Evolutionary conservation across 2,329 filamentous ascomycete genomes (phyloP).

Genomic region (Aureobasidium leucospermi): DNA sequence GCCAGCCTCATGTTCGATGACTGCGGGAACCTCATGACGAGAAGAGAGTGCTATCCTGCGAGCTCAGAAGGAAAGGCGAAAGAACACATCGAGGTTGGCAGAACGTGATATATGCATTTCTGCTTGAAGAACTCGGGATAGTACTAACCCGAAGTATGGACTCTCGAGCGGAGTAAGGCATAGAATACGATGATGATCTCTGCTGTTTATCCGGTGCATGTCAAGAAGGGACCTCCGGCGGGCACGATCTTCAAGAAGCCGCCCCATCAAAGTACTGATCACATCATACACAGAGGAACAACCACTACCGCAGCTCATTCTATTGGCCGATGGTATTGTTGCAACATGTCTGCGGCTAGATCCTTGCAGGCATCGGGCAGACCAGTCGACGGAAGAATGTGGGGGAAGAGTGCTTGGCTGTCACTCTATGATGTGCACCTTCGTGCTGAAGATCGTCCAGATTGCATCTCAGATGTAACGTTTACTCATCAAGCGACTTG

Average conservation of each 20-base stretch:
- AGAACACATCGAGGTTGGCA: too few relatives aligned
- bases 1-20: not conserved
- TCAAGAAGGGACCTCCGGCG: not conserved
- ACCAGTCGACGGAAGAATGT: not conserved
- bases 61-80: too few relatives aligned
- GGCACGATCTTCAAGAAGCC: not conserved
- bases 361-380: not conserved
- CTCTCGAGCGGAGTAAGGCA: not conserved
- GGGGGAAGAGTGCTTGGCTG: not conserved
- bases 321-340: not conserved
- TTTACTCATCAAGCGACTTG: too few relatives aligned
- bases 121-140: not conserved
- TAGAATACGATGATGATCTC: not conserved
- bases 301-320: not conserved
- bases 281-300: too few relatives aligned
- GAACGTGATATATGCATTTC: not conserved
- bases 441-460: not conserved
- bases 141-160: not conserved
- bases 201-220: not conserved
- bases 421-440: not conserved
- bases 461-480: too few relatives aligned
- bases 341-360: too few relatives aligned
- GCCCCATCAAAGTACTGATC: not conserved
- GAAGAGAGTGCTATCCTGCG: not conserved
- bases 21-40: not conserved